phyloP scores from a whole-genome alignment of 805 yeast species.

The Kregervanrija delftensis region DNA sequence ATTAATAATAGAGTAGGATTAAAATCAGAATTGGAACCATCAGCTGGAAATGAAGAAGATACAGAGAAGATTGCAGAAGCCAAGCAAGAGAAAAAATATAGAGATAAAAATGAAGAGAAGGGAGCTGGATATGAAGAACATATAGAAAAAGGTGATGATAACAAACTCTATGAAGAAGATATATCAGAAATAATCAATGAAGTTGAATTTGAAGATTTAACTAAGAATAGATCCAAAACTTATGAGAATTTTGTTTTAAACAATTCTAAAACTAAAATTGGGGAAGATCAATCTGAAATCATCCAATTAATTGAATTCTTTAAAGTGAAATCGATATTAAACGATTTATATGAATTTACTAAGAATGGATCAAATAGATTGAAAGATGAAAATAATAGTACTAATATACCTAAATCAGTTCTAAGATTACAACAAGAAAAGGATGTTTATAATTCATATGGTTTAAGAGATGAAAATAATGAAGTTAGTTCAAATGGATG shows the following conservation, averaged over 20 bases:
- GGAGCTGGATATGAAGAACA: too few species aligned
- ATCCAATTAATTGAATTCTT: constrained; percentile 11
- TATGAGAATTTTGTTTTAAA: constrained; percentile 20
- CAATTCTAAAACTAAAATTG: constrained; percentile 14
- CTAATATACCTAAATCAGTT: neutral
- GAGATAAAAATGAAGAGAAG: too few species aligned
- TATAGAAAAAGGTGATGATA: constrained; percentile 3
- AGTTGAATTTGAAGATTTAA: constrained; percentile 27
- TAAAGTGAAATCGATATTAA: constrained; percentile 7
- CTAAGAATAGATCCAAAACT: constrained; percentile 20
- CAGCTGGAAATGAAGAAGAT: too few species aligned
- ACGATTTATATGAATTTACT: constrained; percentile 4
- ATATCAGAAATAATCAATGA: constrained; percentile 25
- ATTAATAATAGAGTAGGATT: neutral
- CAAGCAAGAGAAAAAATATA: too few species aligned
- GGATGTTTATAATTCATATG: constrained; percentile 2
- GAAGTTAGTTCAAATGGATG: constrained; percentile 7
- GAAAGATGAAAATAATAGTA: constrained; percentile 1
- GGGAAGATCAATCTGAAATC: constrained; percentile 16
- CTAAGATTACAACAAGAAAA: constrained; percentile 2
- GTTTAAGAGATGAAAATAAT: neutral
- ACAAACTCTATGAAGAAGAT: constrained; percentile 18
- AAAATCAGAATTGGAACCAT: neutral
- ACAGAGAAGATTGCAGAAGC: too few species aligned
- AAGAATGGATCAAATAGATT: constrained; percentile 6